phyloP scores from a whole-genome alignment of 768 basidiomycete species.

The Tulasnella sp. region DNA sequence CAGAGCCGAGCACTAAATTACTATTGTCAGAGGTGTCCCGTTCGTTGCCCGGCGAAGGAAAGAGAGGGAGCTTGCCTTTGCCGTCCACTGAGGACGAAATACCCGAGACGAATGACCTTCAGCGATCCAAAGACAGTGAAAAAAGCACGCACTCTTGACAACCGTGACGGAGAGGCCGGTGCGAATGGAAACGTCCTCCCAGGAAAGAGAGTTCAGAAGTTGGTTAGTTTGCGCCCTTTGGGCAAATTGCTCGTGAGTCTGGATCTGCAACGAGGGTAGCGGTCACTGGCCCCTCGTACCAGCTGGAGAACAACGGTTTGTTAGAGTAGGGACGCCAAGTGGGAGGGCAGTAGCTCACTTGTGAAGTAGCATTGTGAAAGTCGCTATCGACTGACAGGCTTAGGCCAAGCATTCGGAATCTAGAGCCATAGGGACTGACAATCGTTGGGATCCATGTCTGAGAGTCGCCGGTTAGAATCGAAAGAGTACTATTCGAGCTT shows the following conservation, averaged over 20 bases:
- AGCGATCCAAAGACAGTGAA: background rate
- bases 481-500: background rate
- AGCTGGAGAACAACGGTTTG: background rate
- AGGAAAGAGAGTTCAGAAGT: background rate
- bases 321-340: background rate
- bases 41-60: background rate
- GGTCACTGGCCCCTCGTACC: background rate
- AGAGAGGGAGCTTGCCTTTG: background rate
- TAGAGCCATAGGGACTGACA: background rate
- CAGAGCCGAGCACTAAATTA: background rate
- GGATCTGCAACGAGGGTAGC: background rate
- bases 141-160: background rate
- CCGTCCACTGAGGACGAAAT: background rate
- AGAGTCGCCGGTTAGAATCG: background rate
- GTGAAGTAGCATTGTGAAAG: background rate
- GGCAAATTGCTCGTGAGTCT: background rate
- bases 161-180: background rate
- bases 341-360: background rate
- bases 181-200: background rate
- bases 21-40: background rate
- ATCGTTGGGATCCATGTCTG: background rate
- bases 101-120: no score
- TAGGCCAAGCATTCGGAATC: background rate
- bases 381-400: background rate
- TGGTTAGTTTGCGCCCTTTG: background rate